Conservation (phyloP, 495 filamentous ascomycete genomes). For the Xanthoparmelia taractica region DNA sequence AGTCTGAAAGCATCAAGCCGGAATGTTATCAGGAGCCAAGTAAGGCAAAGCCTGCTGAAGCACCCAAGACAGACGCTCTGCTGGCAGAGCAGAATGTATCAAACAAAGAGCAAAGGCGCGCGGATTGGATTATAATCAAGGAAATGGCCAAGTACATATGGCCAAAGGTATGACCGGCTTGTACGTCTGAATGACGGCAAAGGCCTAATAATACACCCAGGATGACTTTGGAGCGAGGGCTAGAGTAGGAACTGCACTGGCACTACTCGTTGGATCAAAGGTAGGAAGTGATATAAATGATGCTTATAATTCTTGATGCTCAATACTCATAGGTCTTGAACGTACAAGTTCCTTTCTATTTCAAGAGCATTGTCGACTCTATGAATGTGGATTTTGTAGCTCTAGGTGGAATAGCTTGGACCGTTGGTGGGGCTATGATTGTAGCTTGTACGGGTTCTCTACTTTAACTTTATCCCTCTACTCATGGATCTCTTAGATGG, state of each 20-base stretch:
- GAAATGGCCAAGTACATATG: slow-evolving; percentile 96
- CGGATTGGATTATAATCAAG: slow-evolving; percentile 97
- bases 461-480: not conserved
- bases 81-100: slow-evolving; percentile 48
- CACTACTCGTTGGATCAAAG: slow-evolving; percentile 82
- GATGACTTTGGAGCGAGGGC: slow-evolving; percentile 72
- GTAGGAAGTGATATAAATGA: slow-evolving; percentile 28
- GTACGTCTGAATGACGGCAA: not conserved
- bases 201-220: slow-evolving; percentile 27
- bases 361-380: slow-evolving; percentile 91
- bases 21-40: slow-evolving; percentile 21
- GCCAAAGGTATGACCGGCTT: slow-evolving; percentile 59
- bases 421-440: slow-evolving; percentile 85
- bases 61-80: slow-evolving; percentile 42
- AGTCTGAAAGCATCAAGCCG: slow-evolving; percentile 22
- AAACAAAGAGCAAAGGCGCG: slow-evolving; percentile 84
- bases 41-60: slow-evolving; percentile 26
- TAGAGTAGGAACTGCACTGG: slow-evolving; percentile 73
- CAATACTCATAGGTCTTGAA: slow-evolving; percentile 59
- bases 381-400: slow-evolving; percentile 92
- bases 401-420: slow-evolving; percentile 75
- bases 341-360: slow-evolving; percentile 97
- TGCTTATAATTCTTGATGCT: not conserved
- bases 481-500: slow-evolving; percentile 51
- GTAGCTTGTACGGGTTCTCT: slow-evolving; percentile 56